Conservation (phyloP, 441 rosid species). For the Euphorbia celastroides region DNA sequence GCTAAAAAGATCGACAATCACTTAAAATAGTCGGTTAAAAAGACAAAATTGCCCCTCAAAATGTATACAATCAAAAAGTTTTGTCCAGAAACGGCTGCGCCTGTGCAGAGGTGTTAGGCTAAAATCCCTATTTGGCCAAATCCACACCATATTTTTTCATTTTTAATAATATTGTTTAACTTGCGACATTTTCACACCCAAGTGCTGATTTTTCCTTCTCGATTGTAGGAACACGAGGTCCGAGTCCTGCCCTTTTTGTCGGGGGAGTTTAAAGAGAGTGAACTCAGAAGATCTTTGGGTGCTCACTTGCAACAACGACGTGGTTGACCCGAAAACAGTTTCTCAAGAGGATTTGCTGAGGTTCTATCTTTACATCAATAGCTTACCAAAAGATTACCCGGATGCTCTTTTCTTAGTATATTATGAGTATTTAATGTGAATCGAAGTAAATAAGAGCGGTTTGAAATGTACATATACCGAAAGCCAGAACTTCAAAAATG, state of each 20-base stretch:
- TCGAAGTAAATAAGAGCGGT: slow-evolving; percentile 9
- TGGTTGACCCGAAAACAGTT: slow-evolving; percentile 64
- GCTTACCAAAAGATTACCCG: slow-evolving; percentile 65
- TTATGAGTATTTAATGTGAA: slow-evolving; percentile 64
- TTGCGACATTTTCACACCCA: background rate
- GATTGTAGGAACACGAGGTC: slow-evolving; percentile 69
- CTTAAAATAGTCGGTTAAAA: too few species aligned
- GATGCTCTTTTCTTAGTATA: slow-evolving; percentile 67
- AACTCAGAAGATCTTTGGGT: slow-evolving; percentile 87
- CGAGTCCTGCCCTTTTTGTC: slow-evolving; percentile 87
- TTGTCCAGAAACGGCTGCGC: too few species aligned
- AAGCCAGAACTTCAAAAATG: slow-evolving; percentile 45
- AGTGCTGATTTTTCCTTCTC: slow-evolving; percentile 5
- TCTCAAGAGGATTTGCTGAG: slow-evolving; percentile 58
- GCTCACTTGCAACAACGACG: slow-evolving; percentile 62
- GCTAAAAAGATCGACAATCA: too few species aligned
- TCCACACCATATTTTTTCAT: too few species aligned
- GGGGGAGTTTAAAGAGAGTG: slow-evolving; percentile 77
- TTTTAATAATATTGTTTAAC: too few species aligned
- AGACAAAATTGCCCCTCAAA: too few species aligned
- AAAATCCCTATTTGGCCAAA: too few species aligned
- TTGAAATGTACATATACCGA: slow-evolving; percentile 43
- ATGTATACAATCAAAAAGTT: too few species aligned
- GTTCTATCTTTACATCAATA: slow-evolving; percentile 66
- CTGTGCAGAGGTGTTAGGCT: too few species aligned